Evolutionary conservation across 2,329 filamentous ascomycete species (phyloP).

Genomic region (Aotearoamyces nothofagi): DNA sequence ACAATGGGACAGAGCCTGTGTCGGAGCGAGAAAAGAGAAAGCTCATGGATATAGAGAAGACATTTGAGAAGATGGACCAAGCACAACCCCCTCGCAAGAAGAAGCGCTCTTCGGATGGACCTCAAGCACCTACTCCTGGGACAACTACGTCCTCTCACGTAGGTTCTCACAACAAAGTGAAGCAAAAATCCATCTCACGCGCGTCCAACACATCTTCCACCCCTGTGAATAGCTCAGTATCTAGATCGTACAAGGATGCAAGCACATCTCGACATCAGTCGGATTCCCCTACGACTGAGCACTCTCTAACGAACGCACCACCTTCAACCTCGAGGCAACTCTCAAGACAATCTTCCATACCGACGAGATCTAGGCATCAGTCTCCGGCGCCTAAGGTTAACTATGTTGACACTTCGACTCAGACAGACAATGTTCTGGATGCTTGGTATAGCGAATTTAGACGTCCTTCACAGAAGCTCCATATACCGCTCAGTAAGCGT

Average conservation of each 20-base stretch:
- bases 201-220: slow-evolving; percentile 10
- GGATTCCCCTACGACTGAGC: slow-evolving; percentile 13
- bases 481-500: slow-evolving; percentile 15
- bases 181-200: slow-evolving; percentile 16
- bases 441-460: slow-evolving; percentile 16
- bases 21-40: slow-evolving; percentile 55
- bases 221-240: slow-evolving; percentile 9
- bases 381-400: slow-evolving; percentile 9
- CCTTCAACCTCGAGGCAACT: slow-evolving; percentile 8
- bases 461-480: slow-evolving; percentile 9
- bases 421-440: slow-evolving; percentile 18
- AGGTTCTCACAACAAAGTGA: slow-evolving; percentile 15
- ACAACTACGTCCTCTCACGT: slow-evolving; percentile 8
- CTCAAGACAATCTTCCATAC: slow-evolving; percentile 6
- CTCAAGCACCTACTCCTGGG: slow-evolving; percentile 11
- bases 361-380: slow-evolving; percentile 10
- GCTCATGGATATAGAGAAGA: slow-evolving; percentile 48
- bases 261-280: slow-evolving; percentile 17
- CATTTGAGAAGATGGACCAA: slow-evolving; percentile 46
- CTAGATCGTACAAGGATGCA: slow-evolving; percentile 16
- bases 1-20: slow-evolving; percentile 37
- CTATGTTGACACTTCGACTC: slow-evolving; percentile 16
- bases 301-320: slow-evolving; percentile 13
- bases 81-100: slow-evolving; percentile 42
- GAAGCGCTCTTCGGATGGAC: slow-evolving; percentile 43